Evolutionary conservation across 345 rosid genomes (phyloP), one percentile per base, ranked within the genome.

Genomic region (Sisymbrium altissimum): DNA sequence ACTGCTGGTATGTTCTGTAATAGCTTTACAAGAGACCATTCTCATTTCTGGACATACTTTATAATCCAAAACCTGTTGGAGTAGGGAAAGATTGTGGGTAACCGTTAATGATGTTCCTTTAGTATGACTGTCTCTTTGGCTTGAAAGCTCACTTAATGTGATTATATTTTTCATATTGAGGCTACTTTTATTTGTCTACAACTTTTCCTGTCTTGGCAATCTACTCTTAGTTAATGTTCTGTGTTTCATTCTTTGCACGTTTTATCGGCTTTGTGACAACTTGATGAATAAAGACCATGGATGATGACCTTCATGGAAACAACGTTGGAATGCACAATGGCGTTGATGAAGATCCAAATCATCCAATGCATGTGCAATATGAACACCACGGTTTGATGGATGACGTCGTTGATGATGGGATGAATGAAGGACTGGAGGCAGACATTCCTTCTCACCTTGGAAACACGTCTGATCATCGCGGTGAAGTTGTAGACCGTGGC

Each of bases 371-470:
- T 48, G 70, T 76, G 78, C 84, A 78, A 12, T 82, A 83, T 66
- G 82, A 79, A 29, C 83, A 80, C 53, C 84, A 78, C 33, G 79
- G 66, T 66, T 57, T 85, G 87, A 83, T 74, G 60, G 82, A 80
- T 2, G 86, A 75, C 4, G 78, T 58, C 66, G 80, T 65, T 61
- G 82, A 79, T 21, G 85, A 61, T 10, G 80, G 57, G 7, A 77
- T 70, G 50, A 70, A 78, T 50, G 82, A 79, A 44, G 85, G 75
- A 55, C 69, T 77, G 69, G 82, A 75, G 52, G 67, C 77, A 59
- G 96, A 84, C 48, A 77, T 79, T n/a, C 83, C 87, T 7, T 80
- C 86, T 21, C 91, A 84, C 39, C 84, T 86, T 23, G 87, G 82
- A 62, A 86, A 78, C 72, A 57, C 75, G 50, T 58, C 84, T 52